Evolutionary conservation across 2,329 filamentous ascomycete genomes (phyloP), one percentile per base, ranked within the genome.

Genomic region (Fusarium sublunatum): DNA sequence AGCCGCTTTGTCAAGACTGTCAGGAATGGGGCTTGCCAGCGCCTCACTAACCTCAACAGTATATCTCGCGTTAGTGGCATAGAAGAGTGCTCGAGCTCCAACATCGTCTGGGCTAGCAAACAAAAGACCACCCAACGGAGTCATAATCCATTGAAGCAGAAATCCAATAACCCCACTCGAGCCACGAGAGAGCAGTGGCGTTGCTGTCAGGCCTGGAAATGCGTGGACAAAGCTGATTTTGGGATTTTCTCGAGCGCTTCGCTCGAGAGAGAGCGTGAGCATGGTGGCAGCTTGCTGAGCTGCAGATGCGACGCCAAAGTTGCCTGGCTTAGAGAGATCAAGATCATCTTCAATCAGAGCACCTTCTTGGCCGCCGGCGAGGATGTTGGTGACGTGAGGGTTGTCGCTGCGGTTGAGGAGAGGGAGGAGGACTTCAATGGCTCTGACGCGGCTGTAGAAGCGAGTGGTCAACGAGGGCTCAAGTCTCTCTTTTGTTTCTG

Each of bases 381-480:
- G 35, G 6, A 50, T 12, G 0, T 25, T 25, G 9, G 25, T 5
- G 1, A 28, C 35, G 15, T 28, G 32, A 0, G 13, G 47, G 6
- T 44, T 50, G 2, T 10, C n/a, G 11, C 42, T 26, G 9, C 28
- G 44, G 22, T 55, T 55, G 13, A 60, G 51, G 4, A 62, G 22
- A 6, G 50, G 55, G 2, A 60, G 28, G 9, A 62, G 32, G 11
- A 36, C 22, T 7, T 59, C 15, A 0, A 53, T n/a, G 8, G 34
- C 55, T 2, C 50, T 34, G 3, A 62, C 34, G 11, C 59, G 43
- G 6, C 43, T 45, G 41, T 57, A 58, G 12, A 47, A 54, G 2
- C 58, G 41, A 3, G 34, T 46, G 8, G 45, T 48, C 49, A 58
- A 61, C 4, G 45, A 58, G 6, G 58, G 45, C 3, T 61, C 61